Percentiles rank a stretch among this genome's conserved stretches.
Conservation (phyloP, 129 eudicot genomes). For the Deinandra increscens region DNA sequence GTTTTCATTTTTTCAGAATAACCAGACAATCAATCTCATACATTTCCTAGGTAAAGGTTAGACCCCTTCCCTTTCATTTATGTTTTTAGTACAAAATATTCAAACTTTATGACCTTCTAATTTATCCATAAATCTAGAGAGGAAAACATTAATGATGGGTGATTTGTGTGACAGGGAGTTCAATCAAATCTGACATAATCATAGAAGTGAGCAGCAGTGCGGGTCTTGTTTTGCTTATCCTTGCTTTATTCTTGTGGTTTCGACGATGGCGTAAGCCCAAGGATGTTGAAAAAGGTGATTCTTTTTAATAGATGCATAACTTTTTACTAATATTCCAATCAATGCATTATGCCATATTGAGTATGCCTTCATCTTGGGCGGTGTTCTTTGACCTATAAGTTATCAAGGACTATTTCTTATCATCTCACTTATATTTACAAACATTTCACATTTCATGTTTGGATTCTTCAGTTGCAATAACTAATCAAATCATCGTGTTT, state of each 20-base stretch:
- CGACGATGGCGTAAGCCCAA: constrained; percentile 33
- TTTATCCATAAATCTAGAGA: background rate
- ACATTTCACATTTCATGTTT: background rate
- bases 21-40: constrained; percentile 49
- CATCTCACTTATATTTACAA: too few species aligned
- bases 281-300: constrained; percentile 42
- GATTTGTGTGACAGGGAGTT: constrained; percentile 34
- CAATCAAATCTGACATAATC: constrained; percentile 45
- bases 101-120: background rate
- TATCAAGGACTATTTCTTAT: too few species aligned
- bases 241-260: constrained; percentile 20
- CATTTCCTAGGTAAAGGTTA: constrained; percentile 17
- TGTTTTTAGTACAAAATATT: background rate
- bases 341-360: too few species aligned
- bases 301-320: background rate
- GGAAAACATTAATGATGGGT: background rate
- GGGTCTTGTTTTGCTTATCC: constrained; percentile 13
- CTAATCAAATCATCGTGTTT: background rate
- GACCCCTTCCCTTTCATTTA: background rate
- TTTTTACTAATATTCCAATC: too few species aligned
- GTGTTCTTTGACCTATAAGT: too few species aligned
- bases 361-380: too few species aligned
- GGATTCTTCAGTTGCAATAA: background rate
- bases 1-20: constrained; percentile 42
- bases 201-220: constrained; percentile 49